phyloP scores from a whole-genome alignment of 768 basidiomycete species.

The Antrodiella citrinella region DNA sequence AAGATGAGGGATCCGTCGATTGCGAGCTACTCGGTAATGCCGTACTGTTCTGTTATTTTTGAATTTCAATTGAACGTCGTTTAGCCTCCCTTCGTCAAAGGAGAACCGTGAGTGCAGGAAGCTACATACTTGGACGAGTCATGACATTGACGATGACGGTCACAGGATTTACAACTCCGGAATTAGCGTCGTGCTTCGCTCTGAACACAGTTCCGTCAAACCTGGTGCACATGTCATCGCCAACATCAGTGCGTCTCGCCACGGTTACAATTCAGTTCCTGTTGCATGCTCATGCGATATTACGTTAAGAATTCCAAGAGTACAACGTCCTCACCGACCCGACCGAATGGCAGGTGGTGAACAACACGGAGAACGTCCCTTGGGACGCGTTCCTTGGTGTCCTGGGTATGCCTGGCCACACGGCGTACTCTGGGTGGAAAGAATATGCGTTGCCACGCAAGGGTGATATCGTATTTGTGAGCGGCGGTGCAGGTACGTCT shows the following conservation, averaged over 20 bases:
- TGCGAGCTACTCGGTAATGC: conserved; percentile 12
- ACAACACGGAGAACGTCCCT: conserved; percentile 37
- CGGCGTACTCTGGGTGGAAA: conserved; percentile 34
- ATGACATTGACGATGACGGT: too few species aligned
- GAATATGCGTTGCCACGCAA: conserved; percentile 32
- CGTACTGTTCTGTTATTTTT: not conserved
- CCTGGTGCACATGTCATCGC: conserved; percentile 20
- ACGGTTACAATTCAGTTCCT: conserved; percentile 34
- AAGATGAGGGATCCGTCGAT: conserved; percentile 10
- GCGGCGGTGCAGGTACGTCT: conserved; percentile 30
- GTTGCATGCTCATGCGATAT: not conserved
- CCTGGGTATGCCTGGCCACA: conserved; percentile 35
- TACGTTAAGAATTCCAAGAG: conserved; percentile 35
- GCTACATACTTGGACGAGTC: too few species aligned
- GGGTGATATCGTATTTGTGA: conserved; percentile 45
- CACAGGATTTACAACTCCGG: conserved; percentile 16
- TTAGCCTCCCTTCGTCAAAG: conserved; percentile 17
- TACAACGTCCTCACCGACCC: conserved; percentile 27
- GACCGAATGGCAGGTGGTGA: conserved; percentile 19
- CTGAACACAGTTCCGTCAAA: conserved; percentile 15
- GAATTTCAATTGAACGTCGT: not conserved
- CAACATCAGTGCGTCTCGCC: conserved; percentile 17
- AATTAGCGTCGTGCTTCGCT: conserved; percentile 20
- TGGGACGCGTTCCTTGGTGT: conserved; percentile 44
- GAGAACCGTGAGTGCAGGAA: conserved; percentile 25